Evolutionary conservation across 345 rosid species (phyloP).

Genomic region (Arabis hirsuta): DNA sequence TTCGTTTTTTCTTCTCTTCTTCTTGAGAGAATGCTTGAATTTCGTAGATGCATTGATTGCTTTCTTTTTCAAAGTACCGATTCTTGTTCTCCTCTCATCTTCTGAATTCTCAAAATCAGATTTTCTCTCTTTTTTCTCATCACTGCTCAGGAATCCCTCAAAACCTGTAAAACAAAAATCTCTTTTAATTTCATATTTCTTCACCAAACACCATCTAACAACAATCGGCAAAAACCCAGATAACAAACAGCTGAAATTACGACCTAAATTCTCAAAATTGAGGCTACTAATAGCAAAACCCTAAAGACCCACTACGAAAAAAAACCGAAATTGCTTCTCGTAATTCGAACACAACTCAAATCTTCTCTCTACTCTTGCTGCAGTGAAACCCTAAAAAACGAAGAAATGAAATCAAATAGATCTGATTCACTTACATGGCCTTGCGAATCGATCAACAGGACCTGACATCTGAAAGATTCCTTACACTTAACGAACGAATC

Average conservation of each 20-base stretch:
- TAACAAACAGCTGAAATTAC: constrained; percentile 2
- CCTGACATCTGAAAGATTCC: constrained; percentile 73
- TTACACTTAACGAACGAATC: no score
- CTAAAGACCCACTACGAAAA: constrained; percentile 11
- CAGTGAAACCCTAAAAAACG: constrained; percentile 42
- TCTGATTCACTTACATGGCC: constrained; percentile 75
- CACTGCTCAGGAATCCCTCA: constrained; percentile 88
- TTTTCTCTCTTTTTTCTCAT: constrained; percentile 90
- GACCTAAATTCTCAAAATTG: not conserved
- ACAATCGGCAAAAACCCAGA: constrained; percentile 1
- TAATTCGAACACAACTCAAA: not conserved
- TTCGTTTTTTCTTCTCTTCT: constrained; percentile 85
- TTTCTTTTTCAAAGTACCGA: constrained; percentile 91
- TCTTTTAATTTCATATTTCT: not conserved
- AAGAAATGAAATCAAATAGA: not conserved
- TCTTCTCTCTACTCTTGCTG: not conserved
- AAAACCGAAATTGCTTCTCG: constrained; percentile 7
- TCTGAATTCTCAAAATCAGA: constrained; percentile 98
- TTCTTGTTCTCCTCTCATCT: constrained; percentile 95
- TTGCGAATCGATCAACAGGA: constrained; percentile 90
- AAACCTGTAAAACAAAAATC: constrained; percentile 57
- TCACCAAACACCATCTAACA: not conserved
- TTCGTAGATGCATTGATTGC: constrained; percentile 89
- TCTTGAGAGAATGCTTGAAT: constrained; percentile 90
- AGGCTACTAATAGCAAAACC: constrained; percentile 9